A percentile compares a stretch with the other conserved stretches of the same genome.
Evolutionary conservation across 192 early-diverging fungal species (phyloP).

Genomic region (Coemansia brasiliensis): DNA sequence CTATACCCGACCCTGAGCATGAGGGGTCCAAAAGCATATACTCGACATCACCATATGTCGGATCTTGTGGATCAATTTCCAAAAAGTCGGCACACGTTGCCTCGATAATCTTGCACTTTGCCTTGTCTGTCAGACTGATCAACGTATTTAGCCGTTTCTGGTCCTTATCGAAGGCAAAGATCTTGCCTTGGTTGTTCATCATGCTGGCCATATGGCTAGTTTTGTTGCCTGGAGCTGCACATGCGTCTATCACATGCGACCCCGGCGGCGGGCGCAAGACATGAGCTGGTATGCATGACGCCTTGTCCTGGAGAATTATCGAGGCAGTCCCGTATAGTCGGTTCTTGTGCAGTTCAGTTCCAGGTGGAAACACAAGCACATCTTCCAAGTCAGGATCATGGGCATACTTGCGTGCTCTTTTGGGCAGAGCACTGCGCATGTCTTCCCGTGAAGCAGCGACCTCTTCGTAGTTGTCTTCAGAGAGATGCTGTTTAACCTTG

Average conservation of each 20-base stretch:
- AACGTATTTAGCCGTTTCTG: slow-evolving; percentile 69
- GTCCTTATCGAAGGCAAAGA: slow-evolving; percentile 93
- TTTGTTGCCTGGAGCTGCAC: slow-evolving; percentile 98
- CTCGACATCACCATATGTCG: slow-evolving; percentile 70
- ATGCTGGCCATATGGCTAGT: slow-evolving; percentile 90
- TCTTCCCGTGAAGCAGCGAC: slow-evolving; percentile 10
- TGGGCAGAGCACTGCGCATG: slow-evolving; percentile 9
- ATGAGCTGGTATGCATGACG: slow-evolving; percentile 91
- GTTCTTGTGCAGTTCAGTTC: slow-evolving; percentile 87
- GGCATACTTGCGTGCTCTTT: slow-evolving; percentile 23
- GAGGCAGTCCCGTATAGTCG: slow-evolving; percentile 69
- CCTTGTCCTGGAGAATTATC: slow-evolving; percentile 94
- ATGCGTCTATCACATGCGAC: slow-evolving; percentile 81
- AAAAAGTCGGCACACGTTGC: slow-evolving; percentile 65
- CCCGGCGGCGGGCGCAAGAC: slow-evolving; percentile 64
- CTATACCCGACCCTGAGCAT: slow-evolving; percentile 95
- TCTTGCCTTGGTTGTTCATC: slow-evolving; percentile 82
- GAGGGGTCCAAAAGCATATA: slow-evolving; percentile 94
- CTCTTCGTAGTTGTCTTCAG: slow-evolving; percentile 59
- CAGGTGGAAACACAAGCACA: slow-evolving; percentile 81
- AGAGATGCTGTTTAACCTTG: slow-evolving; percentile 63
- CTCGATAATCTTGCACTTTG: slow-evolving; percentile 72
- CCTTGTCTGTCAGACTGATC: slow-evolving; percentile 67
- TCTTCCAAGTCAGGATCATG: slow-evolving; percentile 79
- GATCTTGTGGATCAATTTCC: slow-evolving; percentile 70